Conservation (phyloP, 441 rosid genomes). For the Metrosideros polymorpha region DNA sequence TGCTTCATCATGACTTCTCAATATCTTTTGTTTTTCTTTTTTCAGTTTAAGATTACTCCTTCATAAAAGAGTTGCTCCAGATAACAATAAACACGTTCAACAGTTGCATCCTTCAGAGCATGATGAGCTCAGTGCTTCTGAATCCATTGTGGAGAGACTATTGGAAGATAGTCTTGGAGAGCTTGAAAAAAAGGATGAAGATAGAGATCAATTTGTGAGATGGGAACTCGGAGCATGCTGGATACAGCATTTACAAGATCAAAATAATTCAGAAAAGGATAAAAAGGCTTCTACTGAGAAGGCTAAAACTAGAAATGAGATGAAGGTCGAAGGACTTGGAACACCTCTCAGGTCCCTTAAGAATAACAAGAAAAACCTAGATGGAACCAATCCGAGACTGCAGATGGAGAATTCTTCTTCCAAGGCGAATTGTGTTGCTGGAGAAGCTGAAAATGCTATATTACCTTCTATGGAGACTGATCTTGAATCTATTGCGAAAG, state of each 20-base stretch:
- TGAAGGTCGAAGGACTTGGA: conserved; percentile 99
- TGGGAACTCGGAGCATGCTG: conserved; percentile 85
- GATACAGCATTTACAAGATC: conserved; percentile 72
- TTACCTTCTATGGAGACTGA: conserved; percentile 37
- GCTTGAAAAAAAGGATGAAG: conserved; percentile 47
- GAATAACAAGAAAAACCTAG: conserved; percentile 59
- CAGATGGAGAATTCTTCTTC: conserved; percentile 32
- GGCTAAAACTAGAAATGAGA: conserved; percentile 46
- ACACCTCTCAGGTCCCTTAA: conserved; percentile 86
- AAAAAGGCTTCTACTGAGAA: conserved; percentile 60
- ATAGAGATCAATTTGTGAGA: conserved; percentile 38
- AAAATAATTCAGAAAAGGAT: conserved; percentile 67
- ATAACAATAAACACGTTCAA: conserved; percentile 33
- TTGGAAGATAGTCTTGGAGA: conserved; percentile 53
- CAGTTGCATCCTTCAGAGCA: conserved; percentile 34
- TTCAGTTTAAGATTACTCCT: conserved; percentile 63
- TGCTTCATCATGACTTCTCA: conserved; percentile 6
- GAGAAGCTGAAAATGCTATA: conserved; percentile 30
- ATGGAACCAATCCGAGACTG: conserved; percentile 27
- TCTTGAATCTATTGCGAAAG: conserved; percentile 26
- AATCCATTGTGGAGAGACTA: conserved; percentile 47
- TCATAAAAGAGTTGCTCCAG: conserved; percentile 38
- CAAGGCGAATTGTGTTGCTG: conserved; percentile 22
- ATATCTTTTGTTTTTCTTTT: conserved; percentile 7
- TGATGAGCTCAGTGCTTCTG: conserved; percentile 56